phyloP scores from a whole-genome alignment of 306 rosid species.

The Cicer chorassanicum region DNA sequence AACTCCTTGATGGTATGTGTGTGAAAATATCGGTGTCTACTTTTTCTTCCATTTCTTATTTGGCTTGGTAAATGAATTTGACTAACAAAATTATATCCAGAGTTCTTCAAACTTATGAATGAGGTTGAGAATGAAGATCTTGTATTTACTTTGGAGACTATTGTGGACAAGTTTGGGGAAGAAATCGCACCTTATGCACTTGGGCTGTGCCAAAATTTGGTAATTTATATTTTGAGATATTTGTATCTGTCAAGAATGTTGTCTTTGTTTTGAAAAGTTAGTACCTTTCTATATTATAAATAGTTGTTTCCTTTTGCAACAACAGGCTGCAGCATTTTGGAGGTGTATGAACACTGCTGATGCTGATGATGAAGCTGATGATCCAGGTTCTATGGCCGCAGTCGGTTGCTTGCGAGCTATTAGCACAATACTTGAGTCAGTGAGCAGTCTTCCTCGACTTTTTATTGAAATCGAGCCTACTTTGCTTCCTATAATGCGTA shows the following conservation, averaged over 20 bases:
- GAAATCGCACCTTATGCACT: slow-evolving; percentile 98
- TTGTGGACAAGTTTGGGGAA: slow-evolving; percentile 97
- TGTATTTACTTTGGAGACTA: slow-evolving; percentile 94
- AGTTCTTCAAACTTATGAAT: slow-evolving; percentile 94
- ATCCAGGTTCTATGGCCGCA: slow-evolving; percentile 92
- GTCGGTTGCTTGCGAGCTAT: slow-evolving; percentile 97
- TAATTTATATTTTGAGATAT: slow-evolving; percentile 44
- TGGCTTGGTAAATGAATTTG: slow-evolving; percentile 34
- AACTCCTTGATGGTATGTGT: slow-evolving; percentile 89
- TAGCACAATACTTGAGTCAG: slow-evolving; percentile 94
- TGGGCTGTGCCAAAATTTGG: slow-evolving; percentile 93
- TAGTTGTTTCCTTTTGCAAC: neutral
- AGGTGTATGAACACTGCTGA: slow-evolving; percentile 95
- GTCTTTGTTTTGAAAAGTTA: slow-evolving; percentile 13
- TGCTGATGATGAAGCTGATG: slow-evolving; percentile 88
- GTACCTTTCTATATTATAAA: slow-evolving; percentile 18
- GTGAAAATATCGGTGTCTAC: slow-evolving; percentile 7
- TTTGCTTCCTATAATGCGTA: slow-evolving; percentile 86
- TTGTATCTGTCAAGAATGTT: slow-evolving; percentile 12
- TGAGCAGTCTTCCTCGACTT: slow-evolving; percentile 92
- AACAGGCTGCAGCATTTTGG: slow-evolving; percentile 92
- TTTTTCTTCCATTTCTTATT: slow-evolving; percentile 3
- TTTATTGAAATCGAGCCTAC: slow-evolving; percentile 87
- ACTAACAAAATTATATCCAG: slow-evolving; percentile 52
- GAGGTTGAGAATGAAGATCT: slow-evolving; percentile 99